Conservation (phyloP, 2,329 filamentous ascomycete genomes). For the Drechslerella coelobrocha region DNA sequence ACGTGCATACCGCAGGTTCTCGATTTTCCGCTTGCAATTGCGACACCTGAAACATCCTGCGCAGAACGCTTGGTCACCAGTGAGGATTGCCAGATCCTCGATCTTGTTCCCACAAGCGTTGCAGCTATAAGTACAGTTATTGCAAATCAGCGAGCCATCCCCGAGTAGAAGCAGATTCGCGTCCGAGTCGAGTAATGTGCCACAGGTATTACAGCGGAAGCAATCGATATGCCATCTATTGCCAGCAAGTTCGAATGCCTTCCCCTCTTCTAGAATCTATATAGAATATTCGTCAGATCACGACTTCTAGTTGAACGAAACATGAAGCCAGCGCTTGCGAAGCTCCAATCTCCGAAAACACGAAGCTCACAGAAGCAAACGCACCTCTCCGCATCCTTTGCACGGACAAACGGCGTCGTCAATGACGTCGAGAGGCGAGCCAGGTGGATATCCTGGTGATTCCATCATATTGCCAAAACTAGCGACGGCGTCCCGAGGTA, state of each 20-base stretch:
- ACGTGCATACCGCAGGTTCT: conserved; percentile 95
- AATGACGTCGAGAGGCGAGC: conserved; percentile 63
- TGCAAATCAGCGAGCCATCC: conserved; percentile 97
- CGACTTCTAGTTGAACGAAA: conserved; percentile 52
- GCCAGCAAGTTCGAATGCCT: conserved; percentile 94
- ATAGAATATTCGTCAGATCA: conserved; percentile 14
- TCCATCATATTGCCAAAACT: conserved; percentile 50
- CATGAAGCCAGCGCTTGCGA: not conserved
- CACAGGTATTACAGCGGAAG: conserved; percentile 96
- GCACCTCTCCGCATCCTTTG: conserved; percentile 89
- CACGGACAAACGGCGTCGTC: conserved; percentile 84
- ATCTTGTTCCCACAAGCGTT: conserved; percentile 97
- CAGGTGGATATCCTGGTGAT: conserved; percentile 53
- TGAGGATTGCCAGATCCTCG: conserved; percentile 95
- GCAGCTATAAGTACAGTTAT: conserved; percentile 99
- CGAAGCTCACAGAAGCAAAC: conserved; percentile 38
- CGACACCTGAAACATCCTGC: conserved; percentile 95
- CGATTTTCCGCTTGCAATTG: conserved; percentile 98
- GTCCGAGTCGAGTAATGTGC: conserved; percentile 94
- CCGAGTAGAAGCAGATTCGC: conserved; percentile 95
- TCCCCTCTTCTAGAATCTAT: conserved; percentile 96
- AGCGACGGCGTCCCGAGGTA: not conserved
- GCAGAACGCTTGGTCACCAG: conserved; percentile 96
- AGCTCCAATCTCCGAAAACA: conserved; percentile 21
- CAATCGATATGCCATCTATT: conserved; percentile 99